Percentiles rank a stretch among this genome's conserved stretches.
Conservation (phyloP, 352 stramenopile genomes). For the Phytophthora brassicae region DNA sequence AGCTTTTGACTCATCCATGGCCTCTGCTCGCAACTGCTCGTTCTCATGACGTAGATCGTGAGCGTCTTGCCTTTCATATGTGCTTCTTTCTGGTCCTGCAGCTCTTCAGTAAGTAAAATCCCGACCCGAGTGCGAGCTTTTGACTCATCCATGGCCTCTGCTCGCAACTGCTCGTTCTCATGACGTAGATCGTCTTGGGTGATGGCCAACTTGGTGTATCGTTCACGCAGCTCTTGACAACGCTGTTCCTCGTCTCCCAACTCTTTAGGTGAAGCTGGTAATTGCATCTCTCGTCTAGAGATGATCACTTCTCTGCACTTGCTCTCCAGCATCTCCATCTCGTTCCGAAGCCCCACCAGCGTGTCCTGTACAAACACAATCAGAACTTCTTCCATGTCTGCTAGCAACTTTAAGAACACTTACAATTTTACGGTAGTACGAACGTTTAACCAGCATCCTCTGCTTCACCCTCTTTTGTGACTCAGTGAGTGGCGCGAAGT, state of each 20-base stretch:
- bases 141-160: slow-evolving; percentile 54
- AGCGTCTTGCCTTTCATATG: too few species aligned
- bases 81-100: slow-evolving; percentile 43
- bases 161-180: slow-evolving; percentile 60
- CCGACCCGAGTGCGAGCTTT: slow-evolving; percentile 55
- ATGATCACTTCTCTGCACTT: slow-evolving; percentile 47
- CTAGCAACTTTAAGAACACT: slow-evolving; percentile 17
- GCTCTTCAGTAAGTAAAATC: slow-evolving; percentile 60
- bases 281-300: slow-evolving; percentile 20
- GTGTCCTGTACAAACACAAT: slow-evolving; percentile 41
- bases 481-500: slow-evolving; percentile 43
- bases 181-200: slow-evolving; percentile 54
- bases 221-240: slow-evolving; percentile 45
- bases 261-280: slow-evolving; percentile 3
- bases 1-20: slow-evolving; percentile 64
- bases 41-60: slow-evolving; percentile 62
- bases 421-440: slow-evolving; percentile 79
- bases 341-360: slow-evolving; percentile 51
- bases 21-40: slow-evolving; percentile 43
- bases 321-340: slow-evolving; percentile 50
- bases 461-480: slow-evolving; percentile 72
- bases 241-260: slow-evolving; percentile 17
- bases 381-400: background rate
- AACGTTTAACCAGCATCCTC: slow-evolving; percentile 64
- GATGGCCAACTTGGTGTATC: slow-evolving; percentile 54